Evolutionary conservation across 306 rosid genomes (phyloP).

Genomic region (Senna tora): DNA sequence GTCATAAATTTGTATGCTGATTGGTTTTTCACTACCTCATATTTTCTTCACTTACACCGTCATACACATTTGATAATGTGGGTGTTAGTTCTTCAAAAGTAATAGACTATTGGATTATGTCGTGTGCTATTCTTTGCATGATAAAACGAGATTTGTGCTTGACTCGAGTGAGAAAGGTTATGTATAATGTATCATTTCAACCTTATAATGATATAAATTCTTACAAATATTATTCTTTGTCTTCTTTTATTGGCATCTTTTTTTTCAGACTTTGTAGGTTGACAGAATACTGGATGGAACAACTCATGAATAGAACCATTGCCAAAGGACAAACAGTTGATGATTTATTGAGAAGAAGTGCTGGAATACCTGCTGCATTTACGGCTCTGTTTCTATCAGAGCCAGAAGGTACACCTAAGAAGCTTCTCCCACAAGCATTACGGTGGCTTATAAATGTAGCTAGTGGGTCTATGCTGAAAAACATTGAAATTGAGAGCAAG

Average conservation of each 20-base stretch:
- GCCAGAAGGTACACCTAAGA: constrained; percentile 98
- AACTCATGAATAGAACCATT: constrained; percentile 89
- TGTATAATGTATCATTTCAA: neutral
- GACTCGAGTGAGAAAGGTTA: constrained; percentile 18
- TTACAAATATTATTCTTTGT: constrained; percentile 16
- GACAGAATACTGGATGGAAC: constrained; percentile 97
- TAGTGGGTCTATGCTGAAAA: constrained; percentile 59
- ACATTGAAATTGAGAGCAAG: constrained; percentile 47
- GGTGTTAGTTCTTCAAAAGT: constrained; percentile 11
- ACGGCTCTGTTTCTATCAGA: constrained; percentile 94
- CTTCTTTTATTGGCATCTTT: constrained; percentile 35
- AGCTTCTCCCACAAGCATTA: constrained; percentile 87
- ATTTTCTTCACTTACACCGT: constrained; percentile 7
- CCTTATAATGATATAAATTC: constrained; percentile 7
- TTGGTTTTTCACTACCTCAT: neutral
- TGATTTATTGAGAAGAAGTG: constrained; percentile 96
- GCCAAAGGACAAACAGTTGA: constrained; percentile 90
- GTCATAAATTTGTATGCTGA: constrained; percentile 18
- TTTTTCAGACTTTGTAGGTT: constrained; percentile 77
- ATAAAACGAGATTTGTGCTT: constrained; percentile 9
- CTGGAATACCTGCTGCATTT: constrained; percentile 98
- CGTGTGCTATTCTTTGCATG: constrained; percentile 19
- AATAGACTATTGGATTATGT: constrained; percentile 14
- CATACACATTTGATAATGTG: constrained; percentile 10
- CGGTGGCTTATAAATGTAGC: constrained; percentile 93